Evolutionary conservation across 2,329 filamentous ascomycete species (phyloP).

Genomic region (Acrocalymma vagum): DNA sequence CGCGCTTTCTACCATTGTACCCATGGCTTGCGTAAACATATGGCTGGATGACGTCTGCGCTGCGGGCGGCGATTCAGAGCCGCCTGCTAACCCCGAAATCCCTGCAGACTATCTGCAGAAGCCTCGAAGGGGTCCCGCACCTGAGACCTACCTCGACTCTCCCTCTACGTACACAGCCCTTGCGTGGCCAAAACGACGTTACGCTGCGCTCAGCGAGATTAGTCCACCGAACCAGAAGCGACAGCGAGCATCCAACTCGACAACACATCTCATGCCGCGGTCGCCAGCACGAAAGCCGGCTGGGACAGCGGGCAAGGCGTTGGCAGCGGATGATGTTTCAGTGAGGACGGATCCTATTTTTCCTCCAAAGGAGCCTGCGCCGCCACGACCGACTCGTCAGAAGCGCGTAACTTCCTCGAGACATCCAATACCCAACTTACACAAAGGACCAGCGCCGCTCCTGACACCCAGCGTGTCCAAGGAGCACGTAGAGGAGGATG

Average conservation of each 20-base stretch:
- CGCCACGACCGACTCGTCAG: constrained; percentile 14
- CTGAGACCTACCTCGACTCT: constrained; percentile 12
- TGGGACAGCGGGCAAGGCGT: constrained; percentile 14
- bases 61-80: constrained; percentile 21
- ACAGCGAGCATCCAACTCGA: constrained; percentile 18
- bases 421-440: constrained; percentile 16
- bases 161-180: constrained; percentile 17
- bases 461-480: constrained; percentile 18
- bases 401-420: constrained; percentile 13
- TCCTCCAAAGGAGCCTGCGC: constrained; percentile 16
- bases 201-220: constrained; percentile 23
- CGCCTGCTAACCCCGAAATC: constrained; percentile 21
- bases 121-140: constrained; percentile 21
- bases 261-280: constrained; percentile 16
- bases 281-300: constrained; percentile 24
- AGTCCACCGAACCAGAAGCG: constrained; percentile 21
- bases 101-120: constrained; percentile 22
- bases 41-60: constrained; percentile 21
- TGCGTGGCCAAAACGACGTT: constrained; percentile 17
- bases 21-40: constrained; percentile 18
- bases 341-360: constrained; percentile 14
- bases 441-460: constrained; percentile 13
- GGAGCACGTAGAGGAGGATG: constrained; percentile 14
- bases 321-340: constrained; percentile 11
- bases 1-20: constrained; percentile 9